Evolutionary conservation across 805 yeast genomes (phyloP).

Genomic region (Suhomyces xylopsoci): DNA sequence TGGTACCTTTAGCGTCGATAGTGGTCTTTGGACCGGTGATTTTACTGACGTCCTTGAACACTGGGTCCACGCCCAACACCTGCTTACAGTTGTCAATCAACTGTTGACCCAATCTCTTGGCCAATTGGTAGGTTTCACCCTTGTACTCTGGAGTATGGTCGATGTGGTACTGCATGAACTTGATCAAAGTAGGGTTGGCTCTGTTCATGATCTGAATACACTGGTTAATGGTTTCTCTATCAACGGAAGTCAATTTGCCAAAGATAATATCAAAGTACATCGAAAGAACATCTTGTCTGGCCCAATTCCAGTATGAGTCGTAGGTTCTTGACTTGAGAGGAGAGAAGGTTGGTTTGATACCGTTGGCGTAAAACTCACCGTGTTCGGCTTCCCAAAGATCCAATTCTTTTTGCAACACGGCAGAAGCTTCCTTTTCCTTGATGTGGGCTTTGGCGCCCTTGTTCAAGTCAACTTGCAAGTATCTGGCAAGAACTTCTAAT

Average conservation of each 20-base stretch:
- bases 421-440: slow-evolving; percentile 81
- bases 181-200: slow-evolving; percentile 87
- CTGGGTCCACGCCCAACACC: slow-evolving; percentile 77
- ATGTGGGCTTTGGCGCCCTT: slow-evolving; percentile 84
- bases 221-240: slow-evolving; percentile 93
- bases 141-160: slow-evolving; percentile 77
- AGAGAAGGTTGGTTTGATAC: slow-evolving; percentile 87
- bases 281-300: slow-evolving; percentile 91
- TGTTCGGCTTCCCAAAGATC: slow-evolving; percentile 81
- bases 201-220: slow-evolving; percentile 98
- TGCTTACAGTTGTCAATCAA: slow-evolving; percentile 94
- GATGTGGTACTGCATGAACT: slow-evolving; percentile 91
- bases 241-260: slow-evolving; percentile 86
- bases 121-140: slow-evolving; percentile 91
- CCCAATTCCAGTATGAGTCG: slow-evolving; percentile 99
- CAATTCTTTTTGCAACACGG: slow-evolving; percentile 79
- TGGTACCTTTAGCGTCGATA: slow-evolving; percentile 84
- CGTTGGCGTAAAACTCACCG: slow-evolving; percentile 92
- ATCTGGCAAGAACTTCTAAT: slow-evolving; percentile 90
- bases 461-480: slow-evolving; percentile 87
- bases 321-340: slow-evolving; percentile 91
- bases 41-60: slow-evolving; percentile 88
- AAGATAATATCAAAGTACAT: slow-evolving; percentile 95
- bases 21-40: slow-evolving; percentile 95
- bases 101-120: slow-evolving; percentile 86